Evolutionary conservation across 164 flowering plant genomes (phyloP), one percentile per base, ranked within the genome.

Genomic region (Akebia trifoliata): DNA sequence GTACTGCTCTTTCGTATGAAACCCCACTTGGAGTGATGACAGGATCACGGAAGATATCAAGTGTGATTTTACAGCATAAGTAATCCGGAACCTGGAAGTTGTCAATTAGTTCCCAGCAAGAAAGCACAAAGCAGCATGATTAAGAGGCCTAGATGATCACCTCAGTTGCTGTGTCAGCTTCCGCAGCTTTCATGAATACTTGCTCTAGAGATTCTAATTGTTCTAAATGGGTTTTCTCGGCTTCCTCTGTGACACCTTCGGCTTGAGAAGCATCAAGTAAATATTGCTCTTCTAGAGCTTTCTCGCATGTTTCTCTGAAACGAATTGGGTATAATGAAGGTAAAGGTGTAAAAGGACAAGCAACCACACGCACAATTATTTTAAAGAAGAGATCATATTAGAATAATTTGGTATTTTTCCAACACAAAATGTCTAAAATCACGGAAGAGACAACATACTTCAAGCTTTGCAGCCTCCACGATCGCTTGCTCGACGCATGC

Each of bases 21-120:
- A 86, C 55, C 30, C 99, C 99, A 72, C 96, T 80, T 2, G 99
- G 99, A 58, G 87, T 72, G 62, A 94, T 90, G 57, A 94, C 95
- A 59, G 96, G 95, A 74, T 94, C 97, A 31, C 91, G 87, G 54
- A 81, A 81, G 8, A 94, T 81, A 38, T 94, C 97, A 4, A 90
- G 89, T 0, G 92, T 84, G 32, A 93, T 86, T 67, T 77, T 84
- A 71, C 97, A 93, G 64, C 96, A 93, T 6, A 93, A 66, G 71
- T 86, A 72, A 58, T 93, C 99, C 4, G 99, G 97, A 39, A 93
- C 87, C 99, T 90, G 71, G 12, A 55, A 61, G 68, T 18, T 29
- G 43, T 12, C 11, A 50, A 50, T 38, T 29, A 64, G 60, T 35
- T 4, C 50, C 14, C 42, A 35, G 55, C 4, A 37, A 36, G n/a